Percentiles rank a stretch among this genome's conserved stretches.
Conservation (phyloP, 1,139 yeast genomes). For the Candida dubliniensis region DNA sequence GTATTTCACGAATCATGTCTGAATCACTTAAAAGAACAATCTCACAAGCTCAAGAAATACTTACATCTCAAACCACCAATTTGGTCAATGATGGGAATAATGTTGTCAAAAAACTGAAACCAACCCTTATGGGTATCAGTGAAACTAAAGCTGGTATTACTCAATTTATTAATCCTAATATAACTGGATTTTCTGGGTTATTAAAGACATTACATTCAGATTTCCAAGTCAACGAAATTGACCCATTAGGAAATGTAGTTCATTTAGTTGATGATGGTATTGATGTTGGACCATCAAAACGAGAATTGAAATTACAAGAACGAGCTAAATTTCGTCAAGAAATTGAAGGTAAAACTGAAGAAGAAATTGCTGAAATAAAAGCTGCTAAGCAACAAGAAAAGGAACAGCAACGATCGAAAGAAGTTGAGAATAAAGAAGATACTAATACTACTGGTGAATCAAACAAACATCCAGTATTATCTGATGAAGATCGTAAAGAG, state of each 20-base stretch:
- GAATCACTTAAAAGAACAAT: constrained; percentile 10
- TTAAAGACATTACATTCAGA: constrained; percentile 92
- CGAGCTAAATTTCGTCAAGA: constrained; percentile 40
- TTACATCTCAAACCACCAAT: background rate
- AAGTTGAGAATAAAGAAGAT: constrained; percentile 17
- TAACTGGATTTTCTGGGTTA: constrained; percentile 71
- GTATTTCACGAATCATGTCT: constrained; percentile 6
- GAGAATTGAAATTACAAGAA: constrained; percentile 50
- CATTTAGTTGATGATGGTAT: constrained; percentile 77
- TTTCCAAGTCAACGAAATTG: constrained; percentile 89
- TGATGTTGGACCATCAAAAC: constrained; percentile 49
- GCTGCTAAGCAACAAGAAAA: constrained; percentile 22
- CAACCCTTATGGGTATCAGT: constrained; percentile 53
- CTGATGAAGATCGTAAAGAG: constrained; percentile 44
- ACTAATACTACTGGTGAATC: constrained; percentile 13
- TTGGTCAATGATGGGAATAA: background rate
- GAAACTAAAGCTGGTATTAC: constrained; percentile 70
- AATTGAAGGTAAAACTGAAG: constrained; percentile 33
- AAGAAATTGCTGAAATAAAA: constrained; percentile 35
- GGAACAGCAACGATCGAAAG: constrained; percentile 15
- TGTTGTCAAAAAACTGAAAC: constrained; percentile 12
- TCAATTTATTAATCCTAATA: constrained; percentile 54
- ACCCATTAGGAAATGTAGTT: constrained; percentile 63
- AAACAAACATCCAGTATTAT: constrained; percentile 38
- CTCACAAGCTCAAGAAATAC: constrained; percentile 2